Evolutionary conservation across 108 stramenopile genomes (phyloP).

Genomic region (Pseudonitzschia delicatissima): DNA sequence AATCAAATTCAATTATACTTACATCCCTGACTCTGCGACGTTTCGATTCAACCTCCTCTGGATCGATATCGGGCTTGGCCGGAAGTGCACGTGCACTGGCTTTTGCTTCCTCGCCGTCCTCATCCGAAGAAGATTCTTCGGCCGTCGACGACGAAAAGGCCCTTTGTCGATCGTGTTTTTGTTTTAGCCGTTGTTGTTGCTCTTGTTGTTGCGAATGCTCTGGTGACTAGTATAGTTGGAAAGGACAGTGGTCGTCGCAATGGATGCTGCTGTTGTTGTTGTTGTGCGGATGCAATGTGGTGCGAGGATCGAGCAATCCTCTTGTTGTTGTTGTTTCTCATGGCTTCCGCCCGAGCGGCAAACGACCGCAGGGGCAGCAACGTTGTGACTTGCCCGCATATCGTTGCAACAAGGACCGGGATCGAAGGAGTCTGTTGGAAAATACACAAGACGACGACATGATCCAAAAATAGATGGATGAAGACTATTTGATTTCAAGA

Average conservation of each 20-base stretch:
- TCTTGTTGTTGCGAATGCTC: slow-evolving; percentile 1
- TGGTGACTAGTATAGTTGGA: not conserved
- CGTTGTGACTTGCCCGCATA: not conserved
- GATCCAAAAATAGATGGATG: no score
- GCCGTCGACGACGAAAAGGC: slow-evolving; percentile 4
- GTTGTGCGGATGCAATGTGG: not conserved
- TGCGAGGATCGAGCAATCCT: no score
- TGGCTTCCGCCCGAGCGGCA: not conserved
- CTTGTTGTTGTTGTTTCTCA: not conserved
- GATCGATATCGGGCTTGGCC: slow-evolving; percentile 7
- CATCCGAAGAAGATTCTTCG: not conserved
- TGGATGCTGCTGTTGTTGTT: not conserved
- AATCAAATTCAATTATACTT: not conserved
- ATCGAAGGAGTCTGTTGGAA: not conserved
- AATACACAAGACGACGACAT: not conserved
- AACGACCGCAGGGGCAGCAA: not conserved
- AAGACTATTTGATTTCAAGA: no score
- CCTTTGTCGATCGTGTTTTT: not conserved
- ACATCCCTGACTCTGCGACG: slow-evolving; percentile 33
- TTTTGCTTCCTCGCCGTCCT: not conserved
- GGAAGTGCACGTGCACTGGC: not conserved
- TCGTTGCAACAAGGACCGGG: not conserved
- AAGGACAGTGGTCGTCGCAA: not conserved
- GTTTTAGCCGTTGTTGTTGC: not conserved
- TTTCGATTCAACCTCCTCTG: slow-evolving; percentile 20